Evolutionary conservation across 371 early-diverging fungal species (phyloP).

Genomic region (Dinochytrium kinnereticum): DNA sequence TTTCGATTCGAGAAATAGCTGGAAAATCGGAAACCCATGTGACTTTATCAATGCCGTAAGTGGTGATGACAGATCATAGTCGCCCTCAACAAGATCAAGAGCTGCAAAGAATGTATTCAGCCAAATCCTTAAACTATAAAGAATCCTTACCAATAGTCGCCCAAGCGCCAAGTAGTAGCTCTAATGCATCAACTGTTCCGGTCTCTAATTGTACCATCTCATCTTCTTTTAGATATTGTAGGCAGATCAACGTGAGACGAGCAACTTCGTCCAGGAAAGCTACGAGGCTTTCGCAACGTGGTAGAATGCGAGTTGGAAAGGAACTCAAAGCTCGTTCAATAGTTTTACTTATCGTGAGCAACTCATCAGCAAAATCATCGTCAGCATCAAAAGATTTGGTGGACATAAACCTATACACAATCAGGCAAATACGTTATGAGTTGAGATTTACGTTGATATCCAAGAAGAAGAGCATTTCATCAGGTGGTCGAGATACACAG

Average conservation of each 20-base stretch:
- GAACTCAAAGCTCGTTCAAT: slow-evolving; percentile 48
- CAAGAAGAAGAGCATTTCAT: too few species aligned
- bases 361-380: slow-evolving; percentile 38
- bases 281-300: slow-evolving; percentile 37
- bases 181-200: slow-evolving; percentile 62
- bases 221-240: slow-evolving; percentile 61
- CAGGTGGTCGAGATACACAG: slow-evolving; percentile 31
- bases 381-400: slow-evolving; percentile 23
- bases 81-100: background rate
- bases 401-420: too few species aligned
- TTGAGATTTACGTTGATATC: too few species aligned
- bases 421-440: too few species aligned
- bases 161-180: slow-evolving; percentile 75
- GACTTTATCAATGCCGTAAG: slow-evolving; percentile 19
- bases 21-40: slow-evolving; percentile 57
- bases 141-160: slow-evolving; percentile 60
- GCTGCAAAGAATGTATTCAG: too few species aligned
- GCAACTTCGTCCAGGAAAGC: slow-evolving; percentile 68
- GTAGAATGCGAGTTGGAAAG: background rate
- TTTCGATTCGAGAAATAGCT: slow-evolving; percentile 69
- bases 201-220: slow-evolving; percentile 57
- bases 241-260: slow-evolving; percentile 64
- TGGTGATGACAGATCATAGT: background rate
- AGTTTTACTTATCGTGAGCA: slow-evolving; percentile 61
- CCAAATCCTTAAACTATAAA: too few species aligned